Conservation (phyloP, 2,329 filamentous ascomycete genomes). For the Colletotrichum camelliae region DNA sequence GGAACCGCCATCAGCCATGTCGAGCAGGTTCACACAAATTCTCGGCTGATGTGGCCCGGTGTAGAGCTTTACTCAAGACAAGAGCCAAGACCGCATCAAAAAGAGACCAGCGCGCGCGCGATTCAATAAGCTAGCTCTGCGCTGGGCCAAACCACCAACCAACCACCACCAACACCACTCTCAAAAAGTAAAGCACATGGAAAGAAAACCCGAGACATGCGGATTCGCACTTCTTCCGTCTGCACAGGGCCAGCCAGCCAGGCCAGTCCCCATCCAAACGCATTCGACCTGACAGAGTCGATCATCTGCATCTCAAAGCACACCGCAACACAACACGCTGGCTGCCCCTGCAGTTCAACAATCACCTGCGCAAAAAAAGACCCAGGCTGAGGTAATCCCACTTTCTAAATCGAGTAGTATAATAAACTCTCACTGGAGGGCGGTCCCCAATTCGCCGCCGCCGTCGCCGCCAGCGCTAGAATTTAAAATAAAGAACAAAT, state of each 20-base stretch:
- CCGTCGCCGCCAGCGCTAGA: neutral
- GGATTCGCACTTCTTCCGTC: neutral
- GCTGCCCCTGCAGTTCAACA: neutral
- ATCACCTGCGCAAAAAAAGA: neutral
- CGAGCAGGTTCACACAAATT: neutral
- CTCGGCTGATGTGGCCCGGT: neutral
- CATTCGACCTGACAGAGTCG: neutral
- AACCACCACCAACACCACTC: neutral
- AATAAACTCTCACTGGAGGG: neutral
- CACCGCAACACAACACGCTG: neutral
- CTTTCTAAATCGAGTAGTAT: neutral
- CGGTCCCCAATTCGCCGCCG: neutral
- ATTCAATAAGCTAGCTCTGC: neutral
- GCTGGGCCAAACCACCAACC: neutral
- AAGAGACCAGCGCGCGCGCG: neutral
- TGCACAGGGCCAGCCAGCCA: no score
- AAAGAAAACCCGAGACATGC: slow-evolving; percentile 1
- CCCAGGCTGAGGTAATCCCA: neutral
- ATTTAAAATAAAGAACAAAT: neutral
- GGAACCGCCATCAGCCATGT: neutral
- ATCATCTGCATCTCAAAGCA: neutral
- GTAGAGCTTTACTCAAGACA: neutral
- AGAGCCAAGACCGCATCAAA: neutral
- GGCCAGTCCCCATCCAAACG: neutral
- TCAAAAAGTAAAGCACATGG: neutral